Evolutionary conservation across 164 flowering plant species (phyloP), one percentile per base, ranked within the genome.

Genomic region (Tetrastigma voinierianum): DNA sequence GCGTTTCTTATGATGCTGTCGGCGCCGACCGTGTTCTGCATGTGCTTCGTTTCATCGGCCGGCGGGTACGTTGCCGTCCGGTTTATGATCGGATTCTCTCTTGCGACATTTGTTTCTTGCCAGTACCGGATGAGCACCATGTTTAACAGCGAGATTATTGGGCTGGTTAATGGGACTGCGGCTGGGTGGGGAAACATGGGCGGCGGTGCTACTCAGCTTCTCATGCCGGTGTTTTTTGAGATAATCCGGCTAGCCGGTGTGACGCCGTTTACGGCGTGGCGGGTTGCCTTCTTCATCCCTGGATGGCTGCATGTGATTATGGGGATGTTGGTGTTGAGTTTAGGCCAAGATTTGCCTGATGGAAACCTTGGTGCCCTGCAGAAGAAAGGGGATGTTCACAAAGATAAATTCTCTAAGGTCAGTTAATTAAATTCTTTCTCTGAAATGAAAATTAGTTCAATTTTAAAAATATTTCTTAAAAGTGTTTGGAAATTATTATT

Each of bases 141-240:
- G 72, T 70, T 70, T 32, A 70, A 70, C 40, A 64, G 73, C 1
- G 14, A 70, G 64, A 70, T 64, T 16, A 64, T 70, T 63, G 73
- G 73, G 23, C 58, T 64, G 18, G 73, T 70, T 12, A 70, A 70
- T 51, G 73, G 73, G 13, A 58, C 67, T 20, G 73, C 73, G 5
- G 73, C 73, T 3, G 73, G 73, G 15, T 70, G 73, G 73, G 73
- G 68, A 16, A 70, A 70, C 21, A 70, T 70, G 73, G 73, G 73
- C 2, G 73, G 73, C 9, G 73, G 73, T 17, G 73, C 68, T 12
- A 70, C 73, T 2, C 73, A 70, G 52, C 68, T 70, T 2, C 46
- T 70, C 24, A 70, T 70, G 73, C 73, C 73, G 48, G 45, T 70
- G 51, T 51, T 70, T 13, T 70, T 54, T 51, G 68, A 64, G 16